A percentile compares a stretch with the other conserved stretches of the same genome.
Evolutionary conservation across 2,329 filamentous ascomycete genomes (phyloP).

Genomic region (Knoxdaviesia proteae): DNA sequence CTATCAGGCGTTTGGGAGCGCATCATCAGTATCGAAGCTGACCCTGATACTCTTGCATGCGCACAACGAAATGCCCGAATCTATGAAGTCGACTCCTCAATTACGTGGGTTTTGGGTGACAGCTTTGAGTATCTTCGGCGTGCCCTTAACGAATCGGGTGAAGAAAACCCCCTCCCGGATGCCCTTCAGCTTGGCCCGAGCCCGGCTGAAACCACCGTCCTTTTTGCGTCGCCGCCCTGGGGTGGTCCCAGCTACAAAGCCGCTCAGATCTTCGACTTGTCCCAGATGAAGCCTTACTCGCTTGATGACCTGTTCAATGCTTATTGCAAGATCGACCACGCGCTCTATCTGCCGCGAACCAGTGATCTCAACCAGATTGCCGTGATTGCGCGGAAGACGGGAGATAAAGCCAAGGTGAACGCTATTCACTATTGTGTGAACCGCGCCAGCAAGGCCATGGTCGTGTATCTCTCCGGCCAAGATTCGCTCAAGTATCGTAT

Average conservation of each 20-base stretch:
- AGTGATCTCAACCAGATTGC: constrained; percentile 68
- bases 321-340: constrained; percentile 39
- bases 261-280: constrained; percentile 59
- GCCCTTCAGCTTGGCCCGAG: constrained; percentile 18
- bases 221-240: constrained; percentile 41
- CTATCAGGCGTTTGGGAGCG: constrained; percentile 57
- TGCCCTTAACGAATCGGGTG: constrained; percentile 11
- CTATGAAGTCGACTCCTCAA: constrained; percentile 55
- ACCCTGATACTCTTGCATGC: constrained; percentile 62
- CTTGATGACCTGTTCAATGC: constrained; percentile 39
- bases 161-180: constrained; percentile 13
- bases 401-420: constrained; percentile 34
- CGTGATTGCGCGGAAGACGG: constrained; percentile 18
- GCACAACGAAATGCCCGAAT: constrained; percentile 80
- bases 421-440: constrained; percentile 83
- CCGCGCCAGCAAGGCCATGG: constrained; percentile 67
- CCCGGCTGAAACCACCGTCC: constrained; percentile 14
- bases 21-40: constrained; percentile 76
- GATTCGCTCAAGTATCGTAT: neutral
- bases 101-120: constrained; percentile 75
- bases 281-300: constrained; percentile 74
- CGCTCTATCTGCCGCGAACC: constrained; percentile 69
- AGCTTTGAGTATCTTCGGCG: constrained; percentile 54
- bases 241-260: constrained; percentile 34
- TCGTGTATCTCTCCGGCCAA: constrained; percentile 32